These are phyloP conservation scores for Platismatia glauca DNA, from an alignment of 495 filamentous ascomycete species.

Conservation along the genomic window DNA sequence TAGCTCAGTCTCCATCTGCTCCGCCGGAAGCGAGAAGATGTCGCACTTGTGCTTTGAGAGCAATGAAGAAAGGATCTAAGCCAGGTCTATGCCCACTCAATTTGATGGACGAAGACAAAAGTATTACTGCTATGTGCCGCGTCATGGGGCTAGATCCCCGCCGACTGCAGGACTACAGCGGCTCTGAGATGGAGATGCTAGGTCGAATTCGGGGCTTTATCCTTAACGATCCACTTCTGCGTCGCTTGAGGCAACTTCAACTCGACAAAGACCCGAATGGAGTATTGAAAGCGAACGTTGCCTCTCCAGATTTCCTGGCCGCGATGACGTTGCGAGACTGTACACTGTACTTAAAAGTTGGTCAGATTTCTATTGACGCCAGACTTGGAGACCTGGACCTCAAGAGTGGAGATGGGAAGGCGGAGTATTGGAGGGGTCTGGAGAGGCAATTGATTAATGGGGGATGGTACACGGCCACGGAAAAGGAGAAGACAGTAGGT, in stretches of 20 bases:
- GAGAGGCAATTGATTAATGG: conserved; percentile 55
- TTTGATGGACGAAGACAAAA: conserved; percentile 36
- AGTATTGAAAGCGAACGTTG: conserved; percentile 28
- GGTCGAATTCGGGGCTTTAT: conserved; percentile 23
- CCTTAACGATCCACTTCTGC: conserved; percentile 24
- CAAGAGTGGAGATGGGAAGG: conserved; percentile 61
- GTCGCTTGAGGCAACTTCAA: conserved; percentile 44
- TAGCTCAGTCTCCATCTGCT: conserved; percentile 71
- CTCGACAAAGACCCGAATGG: conserved; percentile 39
- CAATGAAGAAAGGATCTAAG: conserved; percentile 39
- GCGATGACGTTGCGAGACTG: conserved; percentile 91
- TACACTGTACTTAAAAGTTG: conserved; percentile 67
- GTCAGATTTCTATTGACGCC: conserved; percentile 48
- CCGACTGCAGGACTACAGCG: neutral
- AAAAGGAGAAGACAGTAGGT: conserved; percentile 28
- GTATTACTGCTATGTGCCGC: conserved; percentile 28
- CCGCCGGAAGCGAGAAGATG: conserved; percentile 58
- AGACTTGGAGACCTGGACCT: conserved; percentile 80
- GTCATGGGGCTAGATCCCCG: conserved; percentile 21
- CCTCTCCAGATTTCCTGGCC: conserved; percentile 29
- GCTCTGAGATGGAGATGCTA: neutral
- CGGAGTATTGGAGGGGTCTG: conserved; percentile 58
- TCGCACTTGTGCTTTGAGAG: conserved; percentile 74
- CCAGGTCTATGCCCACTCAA: conserved; percentile 48
- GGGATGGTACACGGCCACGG: conserved; percentile 63